Percentiles rank a stretch among this genome's conserved stretches.
Conservation (phyloP, 306 rosid species). For the Carpinus fangiana region DNA sequence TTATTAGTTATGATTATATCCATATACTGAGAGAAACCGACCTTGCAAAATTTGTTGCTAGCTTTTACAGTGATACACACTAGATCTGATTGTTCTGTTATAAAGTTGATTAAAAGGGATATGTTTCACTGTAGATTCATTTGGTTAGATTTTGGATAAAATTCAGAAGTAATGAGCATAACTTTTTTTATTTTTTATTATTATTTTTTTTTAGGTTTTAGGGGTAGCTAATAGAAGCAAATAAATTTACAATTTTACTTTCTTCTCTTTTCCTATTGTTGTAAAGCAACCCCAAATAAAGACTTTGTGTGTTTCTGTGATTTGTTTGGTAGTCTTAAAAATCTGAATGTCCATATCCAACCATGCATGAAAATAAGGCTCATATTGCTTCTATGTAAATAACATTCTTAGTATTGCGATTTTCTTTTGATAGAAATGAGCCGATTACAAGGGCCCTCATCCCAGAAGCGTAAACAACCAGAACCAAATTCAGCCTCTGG, state of each 20-base stretch:
- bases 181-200: neutral
- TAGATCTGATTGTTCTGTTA: neutral
- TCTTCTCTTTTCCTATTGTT: neutral
- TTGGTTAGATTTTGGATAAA: neutral
- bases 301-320: neutral
- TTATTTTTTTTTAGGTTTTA: neutral
- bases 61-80: neutral
- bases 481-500: slow-evolving; percentile 31
- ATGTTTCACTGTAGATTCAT: neutral
- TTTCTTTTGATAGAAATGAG: slow-evolving; percentile 45
- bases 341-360: neutral
- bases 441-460: slow-evolving; percentile 40
- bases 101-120: neutral
- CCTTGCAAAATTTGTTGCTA: neutral
- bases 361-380: neutral
- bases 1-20: neutral
- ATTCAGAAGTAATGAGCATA: neutral
- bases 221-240: neutral
- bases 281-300: neutral
- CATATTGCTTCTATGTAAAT: neutral
- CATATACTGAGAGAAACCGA: neutral
- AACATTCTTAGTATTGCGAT: neutral
- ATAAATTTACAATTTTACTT: neutral
- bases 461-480: slow-evolving; percentile 55
- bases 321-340: neutral